A percentile compares a stretch with the other conserved stretches of the same genome.
phyloP scores from a whole-genome alignment of 129 eudicot species.

The Flaveria linearis region DNA sequence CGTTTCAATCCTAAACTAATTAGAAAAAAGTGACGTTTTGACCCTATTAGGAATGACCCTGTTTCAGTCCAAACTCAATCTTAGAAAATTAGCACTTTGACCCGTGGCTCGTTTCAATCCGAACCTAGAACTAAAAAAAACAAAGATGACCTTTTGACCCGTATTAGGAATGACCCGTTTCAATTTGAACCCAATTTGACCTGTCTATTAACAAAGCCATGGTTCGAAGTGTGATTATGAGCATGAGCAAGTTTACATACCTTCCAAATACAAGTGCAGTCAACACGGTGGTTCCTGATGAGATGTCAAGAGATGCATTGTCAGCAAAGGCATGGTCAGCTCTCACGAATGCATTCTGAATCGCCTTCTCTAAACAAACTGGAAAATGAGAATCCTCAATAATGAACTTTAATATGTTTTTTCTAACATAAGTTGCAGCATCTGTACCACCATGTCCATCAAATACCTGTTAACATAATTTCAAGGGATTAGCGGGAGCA shows the following conservation, averaged over 20 bases:
- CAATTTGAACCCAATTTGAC: background rate
- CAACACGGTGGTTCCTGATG: constrained; percentile 94
- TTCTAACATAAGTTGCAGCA: constrained; percentile 69
- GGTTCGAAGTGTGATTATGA: background rate
- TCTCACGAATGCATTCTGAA: constrained; percentile 69
- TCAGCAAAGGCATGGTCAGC: constrained; percentile 88
- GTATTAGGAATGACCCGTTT: background rate
- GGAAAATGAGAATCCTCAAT: constrained; percentile 77
- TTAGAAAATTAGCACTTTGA: too few relatives aligned
- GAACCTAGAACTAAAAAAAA: too few relatives aligned
- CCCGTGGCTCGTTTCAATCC: too few relatives aligned
- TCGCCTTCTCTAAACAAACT: constrained; percentile 59
- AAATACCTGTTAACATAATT: constrained; percentile 60
- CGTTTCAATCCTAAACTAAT: background rate
- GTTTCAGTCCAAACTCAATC: too few relatives aligned
- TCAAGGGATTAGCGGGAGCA: background rate
- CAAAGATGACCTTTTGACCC: too few relatives aligned
- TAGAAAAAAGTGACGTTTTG: too few relatives aligned
- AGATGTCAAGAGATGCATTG: constrained; percentile 65
- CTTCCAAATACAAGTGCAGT: constrained; percentile 82
- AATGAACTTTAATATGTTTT: constrained; percentile 70
- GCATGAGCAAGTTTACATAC: constrained; percentile 34
- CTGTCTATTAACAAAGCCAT: background rate
- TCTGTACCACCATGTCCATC: constrained; percentile 99
- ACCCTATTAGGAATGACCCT: too few relatives aligned